These are phyloP conservation scores for Paracoccidioides brasiliensis DNA, from an alignment of 2,329 filamentous ascomycete species.

Conservation along the genomic window DNA sequence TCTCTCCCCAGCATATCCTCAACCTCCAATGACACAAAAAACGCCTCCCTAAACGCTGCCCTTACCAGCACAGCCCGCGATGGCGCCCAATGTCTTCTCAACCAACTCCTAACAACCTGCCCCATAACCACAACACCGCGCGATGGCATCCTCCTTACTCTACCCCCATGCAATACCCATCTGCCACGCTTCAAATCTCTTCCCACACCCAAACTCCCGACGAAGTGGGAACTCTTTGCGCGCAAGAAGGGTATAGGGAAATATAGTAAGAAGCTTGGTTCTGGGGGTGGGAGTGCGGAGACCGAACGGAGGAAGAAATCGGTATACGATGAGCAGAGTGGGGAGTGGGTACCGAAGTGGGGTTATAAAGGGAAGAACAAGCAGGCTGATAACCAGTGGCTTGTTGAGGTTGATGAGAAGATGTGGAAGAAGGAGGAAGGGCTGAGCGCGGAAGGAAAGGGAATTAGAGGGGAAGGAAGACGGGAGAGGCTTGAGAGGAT, in stretches of 20 bases:
- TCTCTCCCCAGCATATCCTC: slow-evolving; percentile 31
- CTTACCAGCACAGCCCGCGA: slow-evolving; percentile 68
- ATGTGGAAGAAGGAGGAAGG: slow-evolving; percentile 53
- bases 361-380: slow-evolving; percentile 88
- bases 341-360: slow-evolving; percentile 90
- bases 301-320: slow-evolving; percentile 53
- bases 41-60: slow-evolving; percentile 46
- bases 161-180: slow-evolving; percentile 56
- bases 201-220: slow-evolving; percentile 66
- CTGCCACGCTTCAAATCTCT: slow-evolving; percentile 88
- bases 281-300: slow-evolving; percentile 43
- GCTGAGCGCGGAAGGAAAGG: slow-evolving; percentile 41
- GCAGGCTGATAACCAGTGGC: slow-evolving; percentile 68
- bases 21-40: slow-evolving; percentile 5
- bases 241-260: slow-evolving; percentile 87
- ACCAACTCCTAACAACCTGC: slow-evolving; percentile 85
- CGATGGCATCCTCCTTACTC: slow-evolving; percentile 61
- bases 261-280: slow-evolving; percentile 54
- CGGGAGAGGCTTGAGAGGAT: slow-evolving; percentile 57
- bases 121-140: slow-evolving; percentile 53
- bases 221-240: slow-evolving; percentile 93
- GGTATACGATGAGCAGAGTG: slow-evolving; percentile 68
- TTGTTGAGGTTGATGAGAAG: slow-evolving; percentile 80
- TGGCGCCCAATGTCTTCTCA: slow-evolving; percentile 81
- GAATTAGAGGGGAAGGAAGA: slow-evolving; percentile 50